Evolutionary conservation across 345 rosid species (phyloP), one percentile per base, ranked within the genome.

Genomic region (Eucalyptus lansdowneana): DNA sequence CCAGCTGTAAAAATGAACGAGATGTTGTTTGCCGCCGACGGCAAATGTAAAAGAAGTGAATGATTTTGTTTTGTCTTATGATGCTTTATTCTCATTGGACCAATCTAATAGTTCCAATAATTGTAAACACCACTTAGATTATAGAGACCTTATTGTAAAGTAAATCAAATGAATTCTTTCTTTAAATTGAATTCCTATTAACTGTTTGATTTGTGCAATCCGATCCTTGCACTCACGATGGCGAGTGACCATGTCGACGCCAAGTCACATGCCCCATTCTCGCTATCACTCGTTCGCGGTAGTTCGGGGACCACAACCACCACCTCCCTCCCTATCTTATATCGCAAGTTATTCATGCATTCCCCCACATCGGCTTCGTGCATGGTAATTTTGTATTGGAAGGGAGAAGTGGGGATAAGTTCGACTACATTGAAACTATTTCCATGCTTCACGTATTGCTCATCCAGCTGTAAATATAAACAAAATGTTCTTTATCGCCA

Each of bases 381-480:
- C 16, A 0, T 27, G 69, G 16, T 7, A 29, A 62, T 62, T 62
- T 62, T 13, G 16, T 6, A 25, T 58, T 6, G 16, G 15, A 62
- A 62, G 69, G 34, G 69, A 1, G 69, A 6, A 0, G 34, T 7
- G 37, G 0, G 19, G 40, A 65, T 65, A 65, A 65, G 31, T 65
- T n/a, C 21, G 40, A 65, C 31, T 15, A n/a, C 17, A 7, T n/a
- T 13, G 2, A 65, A n/a, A n/a, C 9, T n/a, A n/a, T 65, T n/a
- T n/a, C 16, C 16, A 65, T 2, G 6, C 17, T 6, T 6, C 37
- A 0, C 40, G 9, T 1, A 16, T n/a, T 34, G 8, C 76, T 14
- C 37, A 14, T 65, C 40, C 19, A n/a, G 7, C 37, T 7, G 16
- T 62, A 7, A 62, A 51, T 29, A 62, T 29, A 13, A 65, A n/a